phyloP scores from a whole-genome alignment of 371 early-diverging fungal species.

The Chytridium lagenaria region DNA sequence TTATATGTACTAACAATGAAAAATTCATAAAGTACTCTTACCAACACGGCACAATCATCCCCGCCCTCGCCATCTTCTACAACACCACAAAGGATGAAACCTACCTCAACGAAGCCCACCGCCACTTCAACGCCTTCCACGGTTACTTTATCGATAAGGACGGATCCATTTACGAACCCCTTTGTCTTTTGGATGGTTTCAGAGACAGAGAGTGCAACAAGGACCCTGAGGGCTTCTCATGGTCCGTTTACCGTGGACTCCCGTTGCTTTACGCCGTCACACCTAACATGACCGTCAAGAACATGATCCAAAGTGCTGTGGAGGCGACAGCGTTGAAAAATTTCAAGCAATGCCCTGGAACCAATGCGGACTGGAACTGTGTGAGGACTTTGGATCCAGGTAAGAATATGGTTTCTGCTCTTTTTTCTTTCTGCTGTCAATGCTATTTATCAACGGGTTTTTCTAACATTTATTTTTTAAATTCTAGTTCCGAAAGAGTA shows the following conservation, averaged over 20 bases:
- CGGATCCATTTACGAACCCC: too few species aligned
- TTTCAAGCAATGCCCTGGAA: slow-evolving; percentile 18
- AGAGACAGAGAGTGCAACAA: not conserved
- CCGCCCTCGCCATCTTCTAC: slow-evolving; percentile 37
- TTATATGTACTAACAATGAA: not conserved
- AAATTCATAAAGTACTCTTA: slow-evolving; percentile 31
- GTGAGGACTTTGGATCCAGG: too few species aligned
- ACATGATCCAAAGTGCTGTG: slow-evolving; percentile 35
- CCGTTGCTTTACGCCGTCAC: slow-evolving; percentile 23
- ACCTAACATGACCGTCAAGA: slow-evolving; percentile 27
- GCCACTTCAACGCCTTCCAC: slow-evolving; percentile 20
- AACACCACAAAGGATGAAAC: slow-evolving; percentile 33
- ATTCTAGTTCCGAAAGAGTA: too few species aligned
- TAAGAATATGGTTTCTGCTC: too few species aligned
- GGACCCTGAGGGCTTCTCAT: too few species aligned
- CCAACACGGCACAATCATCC: slow-evolving; percentile 36
- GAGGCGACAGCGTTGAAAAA: slow-evolving; percentile 11
- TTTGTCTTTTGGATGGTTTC: not conserved
- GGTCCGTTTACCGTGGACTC: slow-evolving; percentile 32
- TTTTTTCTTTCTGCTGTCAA: too few species aligned
- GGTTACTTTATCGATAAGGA: slow-evolving; percentile 16
- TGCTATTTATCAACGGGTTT: too few species aligned
- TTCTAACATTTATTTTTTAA: too few species aligned
- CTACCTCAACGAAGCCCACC: slow-evolving; percentile 38
- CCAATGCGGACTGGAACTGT: slow-evolving; percentile 25